phyloP scores from a whole-genome alignment of 1,284 basidiomycete genomes.

The Ganoderma resinaceum region DNA sequence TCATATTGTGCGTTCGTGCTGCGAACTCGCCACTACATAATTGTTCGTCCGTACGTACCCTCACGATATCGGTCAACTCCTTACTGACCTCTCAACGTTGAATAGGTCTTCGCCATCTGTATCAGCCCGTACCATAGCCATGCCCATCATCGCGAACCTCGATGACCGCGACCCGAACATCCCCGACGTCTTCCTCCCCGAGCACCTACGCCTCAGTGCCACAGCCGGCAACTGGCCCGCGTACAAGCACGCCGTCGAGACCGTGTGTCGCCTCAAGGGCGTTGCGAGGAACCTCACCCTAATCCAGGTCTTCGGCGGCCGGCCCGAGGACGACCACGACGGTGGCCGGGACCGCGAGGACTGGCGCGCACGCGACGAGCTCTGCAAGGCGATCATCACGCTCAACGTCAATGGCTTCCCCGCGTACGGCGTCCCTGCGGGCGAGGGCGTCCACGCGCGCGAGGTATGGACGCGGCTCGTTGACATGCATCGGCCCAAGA shows the following conservation, averaged over 20 bases:
- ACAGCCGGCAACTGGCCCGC: slow-evolving; percentile 18
- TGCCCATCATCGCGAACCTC: not conserved
- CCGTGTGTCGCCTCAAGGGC: slow-evolving; percentile 16
- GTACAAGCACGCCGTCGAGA: slow-evolving; percentile 26
- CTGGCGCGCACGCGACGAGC: slow-evolving; percentile 21
- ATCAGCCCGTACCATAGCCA: not conserved
- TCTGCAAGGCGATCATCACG: slow-evolving; percentile 25
- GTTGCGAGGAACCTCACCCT: slow-evolving; percentile 15
- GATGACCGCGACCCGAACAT: not conserved
- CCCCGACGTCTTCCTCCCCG: slow-evolving; percentile 21
- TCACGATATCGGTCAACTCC: not conserved
- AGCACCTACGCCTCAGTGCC: slow-evolving; percentile 17
- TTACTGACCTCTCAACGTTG: not conserved
- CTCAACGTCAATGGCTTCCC: slow-evolving; percentile 22
- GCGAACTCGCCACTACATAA: not conserved
- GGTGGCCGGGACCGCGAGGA: slow-evolving; percentile 1
- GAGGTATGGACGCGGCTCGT: slow-evolving; percentile 18
- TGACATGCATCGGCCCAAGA: slow-evolving; percentile 4
- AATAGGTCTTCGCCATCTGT: not conserved
- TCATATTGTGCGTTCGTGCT: not conserved
- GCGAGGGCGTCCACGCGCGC: slow-evolving; percentile 16
- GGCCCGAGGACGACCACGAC: not conserved
- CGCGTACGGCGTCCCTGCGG: slow-evolving; percentile 7
- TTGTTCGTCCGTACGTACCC: not conserved
- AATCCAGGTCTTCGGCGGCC: not conserved